These are phyloP conservation scores for Vigna unguiculata DNA, from an alignment of 306 rosid genomes.

Conservation along the genomic window DNA sequence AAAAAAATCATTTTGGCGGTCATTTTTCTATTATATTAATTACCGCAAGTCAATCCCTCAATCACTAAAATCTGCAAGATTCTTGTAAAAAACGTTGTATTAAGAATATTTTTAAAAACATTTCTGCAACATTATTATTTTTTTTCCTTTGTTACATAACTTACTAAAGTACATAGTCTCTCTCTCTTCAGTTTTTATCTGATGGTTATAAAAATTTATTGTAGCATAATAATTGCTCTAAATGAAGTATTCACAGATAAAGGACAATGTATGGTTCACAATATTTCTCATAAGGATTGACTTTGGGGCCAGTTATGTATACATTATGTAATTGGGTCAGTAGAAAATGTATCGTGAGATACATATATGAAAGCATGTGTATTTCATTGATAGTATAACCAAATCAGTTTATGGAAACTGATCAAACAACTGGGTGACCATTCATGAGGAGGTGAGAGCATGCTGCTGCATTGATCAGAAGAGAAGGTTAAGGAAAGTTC, in stretches of 20 bases:
- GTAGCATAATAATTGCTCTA: background rate
- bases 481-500: slow-evolving; percentile 26
- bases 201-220: background rate
- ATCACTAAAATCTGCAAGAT: slow-evolving; percentile 40
- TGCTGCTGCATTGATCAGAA: slow-evolving; percentile 16
- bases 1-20: background rate
- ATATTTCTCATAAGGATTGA: slow-evolving; percentile 27
- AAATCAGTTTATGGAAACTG: slow-evolving; percentile 1
- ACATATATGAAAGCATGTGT: background rate
- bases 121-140: background rate
- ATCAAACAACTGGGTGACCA: slow-evolving; percentile 1
- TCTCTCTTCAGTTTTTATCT: background rate
- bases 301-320: slow-evolving; percentile 28
- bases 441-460: slow-evolving; percentile 37
- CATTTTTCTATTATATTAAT: background rate
- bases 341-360: slow-evolving; percentile 15
- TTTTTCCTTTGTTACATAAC: background rate
- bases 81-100: background rate
- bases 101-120: background rate
- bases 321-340: slow-evolving; percentile 28
- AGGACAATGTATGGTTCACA: slow-evolving; percentile 36
- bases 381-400: slow-evolving; percentile 26
- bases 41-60: slow-evolving; percentile 27
- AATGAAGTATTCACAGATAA: slow-evolving; percentile 24
- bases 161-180: background rate